A percentile compares a stretch with the other conserved stretches of the same genome.
Evolutionary conservation across 768 basidiomycete genomes (phyloP).

Genomic region (Russula earlei): DNA sequence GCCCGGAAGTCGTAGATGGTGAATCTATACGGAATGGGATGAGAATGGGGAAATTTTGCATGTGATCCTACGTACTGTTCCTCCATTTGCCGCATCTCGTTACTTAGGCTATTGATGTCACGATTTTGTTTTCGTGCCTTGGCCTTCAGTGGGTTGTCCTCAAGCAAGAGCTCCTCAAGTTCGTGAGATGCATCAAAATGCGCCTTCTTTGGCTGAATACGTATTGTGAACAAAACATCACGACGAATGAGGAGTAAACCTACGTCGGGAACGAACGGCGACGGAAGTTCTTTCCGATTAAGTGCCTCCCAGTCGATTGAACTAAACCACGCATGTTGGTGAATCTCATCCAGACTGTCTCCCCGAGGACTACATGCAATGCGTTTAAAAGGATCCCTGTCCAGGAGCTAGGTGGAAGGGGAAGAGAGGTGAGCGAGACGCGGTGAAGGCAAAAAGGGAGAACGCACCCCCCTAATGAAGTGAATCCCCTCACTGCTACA

Average conservation of each 20-base stretch:
- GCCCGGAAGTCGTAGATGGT: conserved; percentile 87
- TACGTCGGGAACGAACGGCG: conserved; percentile 89
- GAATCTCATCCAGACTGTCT: conserved; percentile 73
- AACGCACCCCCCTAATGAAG: conserved; percentile 60
- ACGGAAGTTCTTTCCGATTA: conserved; percentile 59
- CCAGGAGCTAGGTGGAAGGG: conserved; percentile 55
- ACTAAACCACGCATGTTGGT: conserved; percentile 77
- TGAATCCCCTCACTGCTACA: conserved; percentile 72
- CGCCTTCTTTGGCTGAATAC: conserved; percentile 86
- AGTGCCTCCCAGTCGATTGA: conserved; percentile 85
- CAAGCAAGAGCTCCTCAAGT: conserved; percentile 87
- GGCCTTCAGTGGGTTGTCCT: conserved; percentile 96
- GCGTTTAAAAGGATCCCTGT: conserved; percentile 73
- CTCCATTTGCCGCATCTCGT: conserved; percentile 97
- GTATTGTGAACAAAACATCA: conserved; percentile 13
- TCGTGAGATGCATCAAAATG: conserved; percentile 99
- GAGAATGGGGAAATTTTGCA: conserved; percentile 3
- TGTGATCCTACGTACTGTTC: conserved; percentile 60
- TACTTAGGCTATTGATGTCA: conserved; percentile 68
- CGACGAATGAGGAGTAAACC: conserved; percentile 23
- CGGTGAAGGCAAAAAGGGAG: background rate
- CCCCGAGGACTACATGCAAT: conserved; percentile 75
- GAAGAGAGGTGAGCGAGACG: background rate
- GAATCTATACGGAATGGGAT: conserved; percentile 44
- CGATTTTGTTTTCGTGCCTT: conserved; percentile 85